Evolutionary conservation across 768 basidiomycete genomes (phyloP), one percentile per base, ranked within the genome.

Genomic region (Podaxis mareebaensis): DNA sequence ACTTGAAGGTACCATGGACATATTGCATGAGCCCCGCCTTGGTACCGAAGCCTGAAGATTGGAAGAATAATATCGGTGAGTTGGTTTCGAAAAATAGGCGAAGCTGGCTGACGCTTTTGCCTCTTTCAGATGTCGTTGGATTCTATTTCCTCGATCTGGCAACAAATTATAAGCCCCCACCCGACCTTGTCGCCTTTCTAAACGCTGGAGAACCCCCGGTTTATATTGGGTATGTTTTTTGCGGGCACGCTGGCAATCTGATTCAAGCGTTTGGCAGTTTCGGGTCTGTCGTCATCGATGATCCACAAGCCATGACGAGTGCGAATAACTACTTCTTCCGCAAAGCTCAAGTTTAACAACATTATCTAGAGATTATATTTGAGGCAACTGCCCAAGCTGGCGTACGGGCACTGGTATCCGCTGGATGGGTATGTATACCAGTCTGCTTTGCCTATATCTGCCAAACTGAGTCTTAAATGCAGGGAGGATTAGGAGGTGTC

Each of bases 121-220:
- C 5, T 24, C 33, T 20, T 33, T 7, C 54, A 86, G 86, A 89
- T 69, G 77, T 88, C n/a, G 80, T 83, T 7, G 87, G 87, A 2
- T 89, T 87, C 67, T 87, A 86, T 68, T 89, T 88, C 70, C 75
- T 87, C 3, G 83, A 86, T 65, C 72, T 83, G 26, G 83, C 78
- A 0, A 76, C 77, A 2, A 75, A 68, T n/a, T 87, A 83, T 67
- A 71, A 72, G 38, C 86, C 87, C 0, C 69, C 76, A 3, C 67
- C 72, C 4, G 84, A 84, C n/a, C 73, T 87, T 4, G 75, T 72
- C 4, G 69, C 74, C 0, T 87, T 87, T 66, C 68, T 88, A 46
- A 76, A 72, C 1, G 77, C 74, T 1, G 85, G 86, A 33, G 75
- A 77, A 7, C 67, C 84, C 1, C 86, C 87, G 1, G 74, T 88